Percentiles rank a stretch among this genome's conserved stretches.
Evolutionary conservation across 768 basidiomycete genomes (phyloP).

Genomic region (Xerocomellus chrysenteron): DNA sequence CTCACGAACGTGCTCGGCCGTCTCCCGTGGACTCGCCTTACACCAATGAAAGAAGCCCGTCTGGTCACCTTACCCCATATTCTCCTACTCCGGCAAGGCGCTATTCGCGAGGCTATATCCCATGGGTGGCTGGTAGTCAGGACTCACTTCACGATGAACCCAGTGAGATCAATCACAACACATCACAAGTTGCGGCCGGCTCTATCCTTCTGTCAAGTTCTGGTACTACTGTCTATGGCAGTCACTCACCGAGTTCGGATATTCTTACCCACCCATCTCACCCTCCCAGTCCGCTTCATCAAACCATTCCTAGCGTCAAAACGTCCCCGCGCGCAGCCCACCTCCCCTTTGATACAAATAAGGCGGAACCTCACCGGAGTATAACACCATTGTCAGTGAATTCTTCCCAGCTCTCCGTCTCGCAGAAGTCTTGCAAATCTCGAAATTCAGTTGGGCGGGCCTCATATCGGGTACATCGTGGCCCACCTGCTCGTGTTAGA

Average conservation of each 20-base stretch:
- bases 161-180: background rate
- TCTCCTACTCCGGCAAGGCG: constrained; percentile 13
- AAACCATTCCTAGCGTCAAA: background rate
- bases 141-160: constrained; percentile 22
- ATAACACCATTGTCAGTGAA: constrained; percentile 9
- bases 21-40: constrained; percentile 17
- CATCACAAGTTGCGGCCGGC: background rate
- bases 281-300: background rate
- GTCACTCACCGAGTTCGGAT: background rate
- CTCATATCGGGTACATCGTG: constrained; percentile 23
- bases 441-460: constrained; percentile 19
- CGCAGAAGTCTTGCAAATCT: constrained; percentile 15
- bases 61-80: too few species aligned
- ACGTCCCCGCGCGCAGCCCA: background rate
- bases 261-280: background rate
- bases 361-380: constrained; percentile 1
- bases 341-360: background rate
- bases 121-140: constrained; percentile 10
- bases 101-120: constrained; percentile 2
- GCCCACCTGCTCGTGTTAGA: constrained; percentile 10
- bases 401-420: constrained; percentile 16
- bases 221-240: too few species aligned
- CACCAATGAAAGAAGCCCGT: too few species aligned
- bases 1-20: background rate
- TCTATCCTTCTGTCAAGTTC: constrained; percentile 2